phyloP scores from a whole-genome alignment of 768 basidiomycete species.

The Leccinum subtestaceum region DNA sequence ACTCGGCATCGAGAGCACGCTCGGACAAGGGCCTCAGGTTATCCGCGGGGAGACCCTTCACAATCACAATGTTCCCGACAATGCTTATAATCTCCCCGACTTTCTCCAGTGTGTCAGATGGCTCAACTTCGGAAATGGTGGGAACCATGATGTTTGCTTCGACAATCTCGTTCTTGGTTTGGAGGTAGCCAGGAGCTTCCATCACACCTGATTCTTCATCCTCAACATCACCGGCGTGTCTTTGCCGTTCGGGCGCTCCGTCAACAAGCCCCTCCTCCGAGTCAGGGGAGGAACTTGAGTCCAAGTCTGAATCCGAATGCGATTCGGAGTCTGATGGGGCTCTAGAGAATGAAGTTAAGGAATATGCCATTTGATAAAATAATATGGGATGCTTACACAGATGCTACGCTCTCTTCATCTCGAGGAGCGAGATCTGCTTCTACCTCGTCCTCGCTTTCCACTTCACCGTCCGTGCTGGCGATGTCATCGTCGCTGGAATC shows the following conservation, averaged over 20 bases:
- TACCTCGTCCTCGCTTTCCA: constrained; percentile 70
- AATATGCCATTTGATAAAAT: constrained; percentile 10
- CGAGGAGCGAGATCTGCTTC: constrained; percentile 55
- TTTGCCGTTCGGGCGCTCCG: constrained; percentile 6
- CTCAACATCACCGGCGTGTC: constrained; percentile 34
- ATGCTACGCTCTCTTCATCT: constrained; percentile 37
- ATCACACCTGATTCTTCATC: constrained; percentile 50
- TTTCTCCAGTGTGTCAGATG: constrained; percentile 65
- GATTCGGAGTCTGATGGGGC: constrained; percentile 36
- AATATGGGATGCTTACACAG: constrained; percentile 19
- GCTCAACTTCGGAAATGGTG: constrained; percentile 57
- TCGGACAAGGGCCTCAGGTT: constrained; percentile 47
- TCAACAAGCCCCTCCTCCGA: constrained; percentile 18
- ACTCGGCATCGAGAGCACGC: constrained; percentile 81
- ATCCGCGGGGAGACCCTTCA: constrained; percentile 57
- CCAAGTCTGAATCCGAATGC: constrained; percentile 35
- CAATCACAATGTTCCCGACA: constrained; percentile 68
- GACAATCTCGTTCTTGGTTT: constrained; percentile 68
- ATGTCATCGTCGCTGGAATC: constrained; percentile 44
- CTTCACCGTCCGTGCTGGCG: constrained; percentile 50
- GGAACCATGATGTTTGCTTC: constrained; percentile 63
- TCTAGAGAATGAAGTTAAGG: constrained; percentile 23
- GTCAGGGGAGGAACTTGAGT: constrained; percentile 20
- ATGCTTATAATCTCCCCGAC: constrained; percentile 79
- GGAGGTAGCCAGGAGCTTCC: constrained; percentile 44